Evolutionary conservation across 2,329 filamentous ascomycete species (phyloP).

Genomic region (Penicillium digitatum): DNA sequence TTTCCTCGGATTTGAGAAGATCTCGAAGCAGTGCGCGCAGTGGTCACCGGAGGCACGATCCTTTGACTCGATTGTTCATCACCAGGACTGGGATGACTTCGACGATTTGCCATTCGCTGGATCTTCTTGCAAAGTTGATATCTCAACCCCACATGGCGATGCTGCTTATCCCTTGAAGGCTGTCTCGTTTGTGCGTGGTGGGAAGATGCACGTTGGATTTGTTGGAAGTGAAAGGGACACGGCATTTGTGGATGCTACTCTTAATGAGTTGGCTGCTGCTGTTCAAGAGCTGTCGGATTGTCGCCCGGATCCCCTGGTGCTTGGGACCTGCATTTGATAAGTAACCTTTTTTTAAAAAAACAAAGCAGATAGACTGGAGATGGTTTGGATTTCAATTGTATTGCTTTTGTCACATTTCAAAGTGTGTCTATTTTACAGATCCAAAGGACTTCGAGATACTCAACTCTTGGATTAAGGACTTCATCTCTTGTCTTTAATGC

Average conservation of each 20-base stretch:
- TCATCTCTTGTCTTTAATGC: background rate
- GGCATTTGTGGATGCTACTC: conserved; percentile 48
- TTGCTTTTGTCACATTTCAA: background rate
- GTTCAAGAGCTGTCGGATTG: conserved; percentile 37
- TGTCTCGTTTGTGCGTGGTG: conserved; percentile 49
- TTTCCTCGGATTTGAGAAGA: conserved; percentile 50
- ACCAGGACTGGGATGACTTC: conserved; percentile 60
- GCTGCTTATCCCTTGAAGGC: conserved; percentile 32
- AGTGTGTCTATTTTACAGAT: background rate
- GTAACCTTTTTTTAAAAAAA: background rate
- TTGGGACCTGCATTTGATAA: conserved; percentile 9
- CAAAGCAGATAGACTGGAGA: background rate
- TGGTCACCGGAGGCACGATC: conserved; percentile 43
- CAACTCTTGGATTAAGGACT: background rate
- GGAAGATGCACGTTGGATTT: conserved; percentile 59
- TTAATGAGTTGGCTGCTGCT: conserved; percentile 49
- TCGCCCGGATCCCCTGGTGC: conserved; percentile 1
- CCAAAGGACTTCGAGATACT: background rate
- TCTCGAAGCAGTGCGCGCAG: conserved; percentile 46
- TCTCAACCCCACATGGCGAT: conserved; percentile 56
- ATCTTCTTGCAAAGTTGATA: conserved; percentile 50
- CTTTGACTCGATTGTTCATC: conserved; percentile 55
- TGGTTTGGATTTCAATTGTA: background rate
- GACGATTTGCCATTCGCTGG: conserved; percentile 46
- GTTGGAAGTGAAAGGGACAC: conserved; percentile 50